A percentile compares a stretch with the other conserved stretches of the same genome.
Evolutionary conservation across 306 rosid genomes (phyloP).

Genomic region (Cicer arietinum): DNA sequence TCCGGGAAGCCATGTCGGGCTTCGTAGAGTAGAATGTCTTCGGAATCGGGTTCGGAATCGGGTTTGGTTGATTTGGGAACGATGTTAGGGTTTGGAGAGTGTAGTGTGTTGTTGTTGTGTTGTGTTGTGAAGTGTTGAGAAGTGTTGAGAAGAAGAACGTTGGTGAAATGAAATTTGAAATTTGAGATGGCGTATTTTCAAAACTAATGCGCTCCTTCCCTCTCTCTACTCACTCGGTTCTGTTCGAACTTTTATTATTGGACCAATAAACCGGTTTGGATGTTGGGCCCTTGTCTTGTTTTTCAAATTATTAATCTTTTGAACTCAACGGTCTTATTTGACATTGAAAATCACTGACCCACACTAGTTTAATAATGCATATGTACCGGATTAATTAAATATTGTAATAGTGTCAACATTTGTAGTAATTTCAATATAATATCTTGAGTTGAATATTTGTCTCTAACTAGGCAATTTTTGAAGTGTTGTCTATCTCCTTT

Average conservation of each 20-base stretch:
- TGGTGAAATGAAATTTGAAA: slow-evolving; percentile 58
- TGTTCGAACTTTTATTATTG: not conserved
- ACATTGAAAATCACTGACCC: not conserved
- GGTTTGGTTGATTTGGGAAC: too few species aligned
- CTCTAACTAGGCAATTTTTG: too few species aligned
- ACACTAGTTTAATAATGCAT: not conserved
- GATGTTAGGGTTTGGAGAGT: slow-evolving; percentile 52
- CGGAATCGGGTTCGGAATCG: not conserved
- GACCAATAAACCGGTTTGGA: slow-evolving; percentile 39
- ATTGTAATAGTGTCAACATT: too few species aligned
- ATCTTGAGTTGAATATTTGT: too few species aligned
- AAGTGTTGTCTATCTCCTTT: too few species aligned
- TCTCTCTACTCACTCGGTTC: not conserved
- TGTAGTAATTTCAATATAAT: too few species aligned
- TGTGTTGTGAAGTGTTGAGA: not conserved
- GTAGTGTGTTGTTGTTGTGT: not conserved
- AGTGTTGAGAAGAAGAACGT: slow-evolving; percentile 32
- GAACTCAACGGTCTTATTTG: slow-evolving; percentile 34
- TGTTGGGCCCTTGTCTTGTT: slow-evolving; percentile 12
- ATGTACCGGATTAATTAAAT: too few species aligned
- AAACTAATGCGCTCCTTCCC: slow-evolving; percentile 27
- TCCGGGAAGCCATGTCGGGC: slow-evolving; percentile 72
- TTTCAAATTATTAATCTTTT: slow-evolving; percentile 9
- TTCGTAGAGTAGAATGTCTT: not conserved
- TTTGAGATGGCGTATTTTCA: slow-evolving; percentile 56